Percentiles rank a stretch among this genome's conserved stretches.
Conservation (phyloP, 495 filamentous ascomycete species). For the Aspergillus nanangensis region DNA sequence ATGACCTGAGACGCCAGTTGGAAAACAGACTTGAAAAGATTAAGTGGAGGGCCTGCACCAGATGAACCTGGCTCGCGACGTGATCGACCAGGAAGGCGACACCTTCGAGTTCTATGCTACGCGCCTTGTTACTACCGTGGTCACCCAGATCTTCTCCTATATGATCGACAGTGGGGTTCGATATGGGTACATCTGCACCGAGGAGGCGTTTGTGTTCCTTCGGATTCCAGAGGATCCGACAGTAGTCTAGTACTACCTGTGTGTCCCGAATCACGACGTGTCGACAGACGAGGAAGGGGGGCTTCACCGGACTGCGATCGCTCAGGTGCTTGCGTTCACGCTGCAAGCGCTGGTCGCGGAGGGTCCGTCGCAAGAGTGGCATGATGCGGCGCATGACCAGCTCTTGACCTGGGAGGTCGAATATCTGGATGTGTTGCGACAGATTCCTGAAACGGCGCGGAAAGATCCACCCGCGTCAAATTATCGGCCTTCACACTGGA, state of each 20-base stretch:
- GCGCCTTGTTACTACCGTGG: constrained; percentile 30
- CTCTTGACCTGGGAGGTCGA: constrained; percentile 24
- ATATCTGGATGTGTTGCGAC: constrained; percentile 21
- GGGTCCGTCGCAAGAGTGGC: constrained; percentile 33
- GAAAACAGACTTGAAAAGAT: no score
- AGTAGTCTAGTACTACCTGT: constrained; percentile 23
- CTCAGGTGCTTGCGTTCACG: constrained; percentile 44
- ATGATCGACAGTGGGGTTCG: constrained; percentile 39
- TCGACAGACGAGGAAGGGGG: constrained; percentile 16
- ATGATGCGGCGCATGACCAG: constrained; percentile 22
- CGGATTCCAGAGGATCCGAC: constrained; percentile 34
- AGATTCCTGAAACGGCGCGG: constrained; percentile 23
- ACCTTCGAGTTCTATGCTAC: constrained; percentile 30
- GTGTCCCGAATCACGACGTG: constrained; percentile 28
- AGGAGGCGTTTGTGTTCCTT: constrained; percentile 44
- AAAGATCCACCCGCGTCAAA: constrained; percentile 19
- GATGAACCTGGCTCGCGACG: constrained; percentile 23
- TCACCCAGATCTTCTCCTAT: constrained; percentile 45
- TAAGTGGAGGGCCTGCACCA: constrained; percentile 24
- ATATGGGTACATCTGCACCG: constrained; percentile 41
- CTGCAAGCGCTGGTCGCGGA: constrained; percentile 33
- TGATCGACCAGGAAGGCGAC: constrained; percentile 24
- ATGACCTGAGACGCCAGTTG: no score
- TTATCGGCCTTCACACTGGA: constrained; percentile 25
- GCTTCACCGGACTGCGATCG: constrained; percentile 38